phyloP scores from a whole-genome alignment of 2,329 filamentous ascomycete species.

The Phialophora macrospora region DNA sequence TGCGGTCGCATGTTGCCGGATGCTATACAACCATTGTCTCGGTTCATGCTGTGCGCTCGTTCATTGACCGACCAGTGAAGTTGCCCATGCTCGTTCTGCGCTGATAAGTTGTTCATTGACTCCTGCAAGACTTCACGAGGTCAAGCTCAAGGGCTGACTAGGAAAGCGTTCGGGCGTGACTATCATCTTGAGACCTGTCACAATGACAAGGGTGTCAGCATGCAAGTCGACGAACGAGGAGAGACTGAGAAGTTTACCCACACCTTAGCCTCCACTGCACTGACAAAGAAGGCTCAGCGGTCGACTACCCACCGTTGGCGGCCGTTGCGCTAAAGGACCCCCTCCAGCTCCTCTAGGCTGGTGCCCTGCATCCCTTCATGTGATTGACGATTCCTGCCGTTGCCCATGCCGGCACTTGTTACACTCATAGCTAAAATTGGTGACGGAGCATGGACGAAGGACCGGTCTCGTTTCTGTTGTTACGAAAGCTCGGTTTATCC shows the following conservation, averaged over 20 bases:
- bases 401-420: constrained; percentile 14
- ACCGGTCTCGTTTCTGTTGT: not conserved
- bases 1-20: not conserved
- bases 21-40: not conserved
- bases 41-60: not conserved
- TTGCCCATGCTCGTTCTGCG: not conserved
- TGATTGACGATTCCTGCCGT: constrained; percentile 14
- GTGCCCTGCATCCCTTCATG: constrained; percentile 18
- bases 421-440: not conserved
- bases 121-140: not conserved
- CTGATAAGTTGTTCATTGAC: too few species aligned
- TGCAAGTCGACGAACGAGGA: constrained; percentile 4
- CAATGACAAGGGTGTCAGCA: constrained; percentile 8
- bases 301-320: not conserved
- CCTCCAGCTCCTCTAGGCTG: not conserved
- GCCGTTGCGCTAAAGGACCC: not conserved
- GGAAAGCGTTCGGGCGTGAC: not conserved
- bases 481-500: not conserved
- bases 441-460: not conserved
- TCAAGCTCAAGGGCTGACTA: not conserved
- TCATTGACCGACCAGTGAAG: not conserved
- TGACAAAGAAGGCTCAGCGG: not conserved
- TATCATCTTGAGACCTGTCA: not conserved
- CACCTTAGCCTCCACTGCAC: not conserved
- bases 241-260: not conserved